phyloP scores from a whole-genome alignment of 2,329 filamentous ascomycete genomes.

The Calonectria honghensis region DNA sequence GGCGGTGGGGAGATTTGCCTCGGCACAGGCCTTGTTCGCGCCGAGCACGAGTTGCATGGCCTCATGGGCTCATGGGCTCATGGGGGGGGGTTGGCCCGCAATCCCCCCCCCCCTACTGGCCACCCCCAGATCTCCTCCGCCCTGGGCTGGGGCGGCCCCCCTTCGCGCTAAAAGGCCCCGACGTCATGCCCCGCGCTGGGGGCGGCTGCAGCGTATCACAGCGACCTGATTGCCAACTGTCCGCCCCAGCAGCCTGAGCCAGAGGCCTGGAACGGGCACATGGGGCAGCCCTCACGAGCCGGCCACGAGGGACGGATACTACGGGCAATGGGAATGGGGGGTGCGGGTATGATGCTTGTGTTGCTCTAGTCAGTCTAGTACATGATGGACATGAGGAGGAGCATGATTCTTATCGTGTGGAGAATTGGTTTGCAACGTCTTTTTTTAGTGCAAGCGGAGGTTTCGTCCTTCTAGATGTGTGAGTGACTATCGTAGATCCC shows the following conservation, averaged over 20 bases:
- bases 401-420: neutral
- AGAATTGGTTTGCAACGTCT: slow-evolving; percentile 4
- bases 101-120: neutral
- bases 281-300: neutral
- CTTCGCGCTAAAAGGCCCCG: slow-evolving; percentile 48
- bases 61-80: neutral
- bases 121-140: neutral
- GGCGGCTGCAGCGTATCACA: slow-evolving; percentile 50
- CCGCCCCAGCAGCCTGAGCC: slow-evolving; percentile 1
- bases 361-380: neutral
- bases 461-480: neutral
- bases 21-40: slow-evolving; percentile 43
- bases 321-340: neutral
- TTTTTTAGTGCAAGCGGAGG: slow-evolving; percentile 16
- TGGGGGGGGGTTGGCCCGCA: too few relatives aligned
- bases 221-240: slow-evolving; percentile 48
- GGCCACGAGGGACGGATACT: slow-evolving; percentile 4
- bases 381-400: neutral
- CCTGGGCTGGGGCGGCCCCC: too few relatives aligned
- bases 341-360: neutral
- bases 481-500: neutral
- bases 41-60: slow-evolving; percentile 2
- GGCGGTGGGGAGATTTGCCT: slow-evolving; percentile 50
- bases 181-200: slow-evolving; percentile 45
- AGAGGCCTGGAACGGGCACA: slow-evolving; percentile 1